A percentile compares a stretch with the other conserved stretches of the same genome.
Conservation (phyloP, 768 basidiomycete genomes). For the Goffeauzyma gilvescens region DNA sequence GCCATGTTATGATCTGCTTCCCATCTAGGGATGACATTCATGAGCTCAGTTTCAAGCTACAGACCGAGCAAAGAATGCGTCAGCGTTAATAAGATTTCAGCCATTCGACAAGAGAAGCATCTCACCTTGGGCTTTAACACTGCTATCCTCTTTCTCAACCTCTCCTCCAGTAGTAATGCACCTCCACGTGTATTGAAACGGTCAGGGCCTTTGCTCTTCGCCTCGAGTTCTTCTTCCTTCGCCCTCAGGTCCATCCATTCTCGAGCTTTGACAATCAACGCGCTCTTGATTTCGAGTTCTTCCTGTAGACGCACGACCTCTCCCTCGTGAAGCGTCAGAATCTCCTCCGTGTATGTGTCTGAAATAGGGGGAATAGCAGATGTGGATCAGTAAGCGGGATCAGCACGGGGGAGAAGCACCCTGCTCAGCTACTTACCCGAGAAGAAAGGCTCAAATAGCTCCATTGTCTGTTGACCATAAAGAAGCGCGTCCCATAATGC, state of each 20-base stretch:
- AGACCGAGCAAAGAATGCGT: background rate
- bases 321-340: constrained; percentile 63
- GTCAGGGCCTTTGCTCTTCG: constrained; percentile 26
- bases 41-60: constrained; percentile 74
- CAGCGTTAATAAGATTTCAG: too few species aligned
- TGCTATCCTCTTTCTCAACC: constrained; percentile 82
- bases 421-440: constrained; percentile 56
- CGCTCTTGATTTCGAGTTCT: constrained; percentile 59
- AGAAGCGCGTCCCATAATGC: constrained; percentile 70
- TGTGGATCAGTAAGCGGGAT: too few species aligned
- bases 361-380: too few species aligned
- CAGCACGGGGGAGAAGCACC: too few species aligned
- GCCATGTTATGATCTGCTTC: constrained; percentile 52
- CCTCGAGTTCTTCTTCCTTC: constrained; percentile 69
- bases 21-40: constrained; percentile 63
- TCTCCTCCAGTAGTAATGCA: constrained; percentile 67
- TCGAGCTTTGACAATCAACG: constrained; percentile 53
- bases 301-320: constrained; percentile 65
- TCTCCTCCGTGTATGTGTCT: constrained; percentile 40
- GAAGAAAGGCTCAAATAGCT: constrained; percentile 58
- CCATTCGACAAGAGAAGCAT: constrained; percentile 3
- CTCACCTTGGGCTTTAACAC: constrained; percentile 82
- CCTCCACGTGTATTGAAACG: constrained; percentile 26
- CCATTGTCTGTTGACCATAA: constrained; percentile 62
- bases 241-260: constrained; percentile 82